Percentiles rank a stretch among this genome's conserved stretches.
Evolutionary conservation across 805 yeast genomes (phyloP).

Genomic region (Pichia occidentalis): DNA sequence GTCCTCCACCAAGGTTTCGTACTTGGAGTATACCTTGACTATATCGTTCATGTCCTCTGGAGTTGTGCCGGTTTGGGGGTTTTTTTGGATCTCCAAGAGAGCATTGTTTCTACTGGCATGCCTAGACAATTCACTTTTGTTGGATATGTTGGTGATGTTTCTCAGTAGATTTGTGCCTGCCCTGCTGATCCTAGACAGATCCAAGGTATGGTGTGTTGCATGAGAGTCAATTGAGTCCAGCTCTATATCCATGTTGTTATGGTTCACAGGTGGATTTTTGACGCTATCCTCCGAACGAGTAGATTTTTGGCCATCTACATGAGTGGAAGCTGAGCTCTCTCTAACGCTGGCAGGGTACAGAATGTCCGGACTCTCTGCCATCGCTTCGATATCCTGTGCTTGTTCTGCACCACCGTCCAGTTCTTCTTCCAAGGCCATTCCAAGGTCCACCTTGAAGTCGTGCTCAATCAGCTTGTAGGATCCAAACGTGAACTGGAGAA

Average conservation of each 20-base stretch:
- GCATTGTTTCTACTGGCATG: slow-evolving; percentile 4
- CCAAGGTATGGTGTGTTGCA: not conserved
- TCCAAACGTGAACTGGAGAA: slow-evolving; percentile 70
- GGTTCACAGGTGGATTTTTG: not conserved
- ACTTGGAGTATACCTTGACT: slow-evolving; percentile 47
- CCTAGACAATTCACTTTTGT: not conserved
- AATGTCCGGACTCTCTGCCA: too few relatives aligned
- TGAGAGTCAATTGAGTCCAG: not conserved
- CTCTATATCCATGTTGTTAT: not conserved
- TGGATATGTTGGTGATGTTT: too few relatives aligned
- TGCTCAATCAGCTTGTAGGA: slow-evolving; percentile 60
- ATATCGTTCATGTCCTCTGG: slow-evolving; percentile 40
- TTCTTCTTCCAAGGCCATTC: slow-evolving; percentile 1
- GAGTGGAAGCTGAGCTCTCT: too few relatives aligned
- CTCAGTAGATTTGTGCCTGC: too few relatives aligned
- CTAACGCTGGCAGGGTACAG: too few relatives aligned
- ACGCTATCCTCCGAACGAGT: too few relatives aligned
- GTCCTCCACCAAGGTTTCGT: slow-evolving; percentile 24
- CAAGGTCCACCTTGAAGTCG: slow-evolving; percentile 46
- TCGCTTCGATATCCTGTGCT: not conserved
- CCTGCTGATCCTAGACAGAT: too few relatives aligned
- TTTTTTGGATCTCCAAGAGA: slow-evolving; percentile 23
- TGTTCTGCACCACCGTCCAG: not conserved
- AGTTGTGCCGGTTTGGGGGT: not conserved
- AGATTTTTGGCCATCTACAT: too few relatives aligned